A percentile compares a stretch with the other conserved stretches of the same genome.
These are phyloP conservation scores for Mortierella sp. DNA, from an alignment of 371 early-diverging fungal genomes.

Conservation along the genomic window DNA sequence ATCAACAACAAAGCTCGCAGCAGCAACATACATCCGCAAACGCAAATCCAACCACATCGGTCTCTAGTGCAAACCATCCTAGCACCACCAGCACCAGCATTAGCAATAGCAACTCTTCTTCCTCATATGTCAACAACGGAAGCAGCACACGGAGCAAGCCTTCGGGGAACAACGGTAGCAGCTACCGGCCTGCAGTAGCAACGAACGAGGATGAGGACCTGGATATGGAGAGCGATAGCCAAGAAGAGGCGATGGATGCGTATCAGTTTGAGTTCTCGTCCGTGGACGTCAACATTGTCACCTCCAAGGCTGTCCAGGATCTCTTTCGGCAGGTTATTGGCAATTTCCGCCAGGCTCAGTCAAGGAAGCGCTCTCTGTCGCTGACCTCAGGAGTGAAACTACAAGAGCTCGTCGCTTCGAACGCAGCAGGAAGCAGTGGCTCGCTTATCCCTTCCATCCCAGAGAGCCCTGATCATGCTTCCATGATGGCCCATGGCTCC, in stretches of 20 bases:
- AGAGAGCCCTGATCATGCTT: constrained; percentile 13
- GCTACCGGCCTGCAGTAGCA: background rate
- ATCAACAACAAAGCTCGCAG: background rate
- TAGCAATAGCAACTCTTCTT: too few species aligned
- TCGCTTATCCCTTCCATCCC: too few species aligned
- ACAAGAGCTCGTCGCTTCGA: constrained; percentile 40
- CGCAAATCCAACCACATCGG: too few species aligned
- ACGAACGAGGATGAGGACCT: constrained; percentile 44
- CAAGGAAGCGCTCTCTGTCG: constrained; percentile 55
- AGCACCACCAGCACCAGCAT: too few species aligned
- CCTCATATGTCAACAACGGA: too few species aligned
- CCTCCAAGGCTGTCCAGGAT: constrained; percentile 54
- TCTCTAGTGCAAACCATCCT: too few species aligned
- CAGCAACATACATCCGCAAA: background rate
- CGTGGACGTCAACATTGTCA: constrained; percentile 48
- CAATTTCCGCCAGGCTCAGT: constrained; percentile 52
- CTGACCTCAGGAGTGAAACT: constrained; percentile 46
- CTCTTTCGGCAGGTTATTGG: constrained; percentile 51
- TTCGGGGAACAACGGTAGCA: background rate
- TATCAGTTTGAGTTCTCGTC: constrained; percentile 47
- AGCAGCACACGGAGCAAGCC: too few species aligned
- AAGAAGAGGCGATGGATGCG: constrained; percentile 32
- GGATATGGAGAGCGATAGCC: constrained; percentile 50
- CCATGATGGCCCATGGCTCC: background rate
- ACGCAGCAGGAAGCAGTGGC: constrained; percentile 6